Base-by-base conservation (phyloP, 129 eudicot species). In the Flaveria ramosissima region DNA sequence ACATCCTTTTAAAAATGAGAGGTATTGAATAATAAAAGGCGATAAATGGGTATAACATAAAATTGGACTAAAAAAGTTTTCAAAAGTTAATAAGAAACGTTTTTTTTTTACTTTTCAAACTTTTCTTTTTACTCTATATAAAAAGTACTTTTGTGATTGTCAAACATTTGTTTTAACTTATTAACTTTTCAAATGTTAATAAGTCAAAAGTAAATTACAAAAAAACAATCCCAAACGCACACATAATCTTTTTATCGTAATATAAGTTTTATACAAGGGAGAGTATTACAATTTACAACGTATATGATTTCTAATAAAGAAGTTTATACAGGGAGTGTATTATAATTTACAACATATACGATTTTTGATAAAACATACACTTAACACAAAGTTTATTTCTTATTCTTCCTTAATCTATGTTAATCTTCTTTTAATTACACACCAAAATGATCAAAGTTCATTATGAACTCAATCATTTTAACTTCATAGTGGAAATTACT, bases 401-500 rank as follows among this genome's bases (percentile, higher is more conserved):
- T 10, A 9, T 62, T 27, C 20, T 60, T 60, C 39, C 67, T 57
- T 73, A 57, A 57, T 64, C 70, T 68, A 51, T 42, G 50, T 50
- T 51, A 39, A 52, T 51, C 7, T 52, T 65, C 21, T 75, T 63
- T 67, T 20, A 51, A 56, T 67, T 39, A 65, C 70, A 66, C 52
- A 19, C 52, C 36, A 23, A 68, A 67, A 52, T 39, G 68, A 67
- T 69, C 43, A 67, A 13, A 47, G 16, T 47, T 30, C 27, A 61
- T 30, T 67, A 26, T 20, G 6, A 55, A 7, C 23, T 52, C 7
- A 51, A n/a, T 66, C 73, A 39, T 65, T 19, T 52, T 68, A 77
- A 27, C 56, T 55, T 65, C 39, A 21, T 63, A 78, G 77, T 71
- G 53, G 14, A 56, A 52, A n/a, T 80, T 84, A 75, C 77, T 71